phyloP scores from a whole-genome alignment of 345 rosid genomes.

The Eucalyptus urophylla region DNA sequence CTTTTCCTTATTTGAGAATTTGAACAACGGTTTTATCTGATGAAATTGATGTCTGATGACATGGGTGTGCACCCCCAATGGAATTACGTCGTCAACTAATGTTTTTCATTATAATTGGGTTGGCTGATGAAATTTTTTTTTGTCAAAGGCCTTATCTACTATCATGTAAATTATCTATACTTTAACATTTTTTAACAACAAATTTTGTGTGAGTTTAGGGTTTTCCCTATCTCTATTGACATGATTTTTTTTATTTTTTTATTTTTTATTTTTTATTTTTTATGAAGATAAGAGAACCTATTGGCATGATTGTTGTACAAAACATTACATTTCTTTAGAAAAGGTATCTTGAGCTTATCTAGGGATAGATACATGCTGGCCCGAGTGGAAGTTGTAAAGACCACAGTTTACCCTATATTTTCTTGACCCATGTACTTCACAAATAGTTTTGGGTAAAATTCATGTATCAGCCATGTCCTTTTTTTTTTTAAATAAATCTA shows the following conservation, averaged over 20 bases:
- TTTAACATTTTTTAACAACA: neutral
- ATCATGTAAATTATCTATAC: neutral
- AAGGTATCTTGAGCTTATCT: neutral
- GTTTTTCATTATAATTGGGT: neutral
- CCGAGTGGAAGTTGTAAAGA: neutral
- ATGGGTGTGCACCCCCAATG: neutral
- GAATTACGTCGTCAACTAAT: neutral
- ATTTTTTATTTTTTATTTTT: too few species aligned
- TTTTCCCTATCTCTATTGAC: neutral
- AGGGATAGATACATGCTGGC: neutral
- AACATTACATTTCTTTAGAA: neutral
- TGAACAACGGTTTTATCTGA: neutral
- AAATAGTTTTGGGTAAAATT: neutral
- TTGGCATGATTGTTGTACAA: neutral
- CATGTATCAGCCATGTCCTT: neutral
- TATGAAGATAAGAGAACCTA: neutral
- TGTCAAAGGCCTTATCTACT: neutral
- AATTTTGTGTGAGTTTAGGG: neutral
- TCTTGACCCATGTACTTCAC: neutral
- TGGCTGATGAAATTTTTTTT: neutral
- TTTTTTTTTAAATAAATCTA: neutral
- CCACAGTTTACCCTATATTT: neutral
- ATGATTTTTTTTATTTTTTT: neutral
- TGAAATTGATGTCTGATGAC: neutral
- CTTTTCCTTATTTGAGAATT: neutral